Evolutionary conservation across 2,329 filamentous ascomycete genomes (phyloP), one percentile per base, ranked within the genome.

Genomic region (Volutella citrinella): DNA sequence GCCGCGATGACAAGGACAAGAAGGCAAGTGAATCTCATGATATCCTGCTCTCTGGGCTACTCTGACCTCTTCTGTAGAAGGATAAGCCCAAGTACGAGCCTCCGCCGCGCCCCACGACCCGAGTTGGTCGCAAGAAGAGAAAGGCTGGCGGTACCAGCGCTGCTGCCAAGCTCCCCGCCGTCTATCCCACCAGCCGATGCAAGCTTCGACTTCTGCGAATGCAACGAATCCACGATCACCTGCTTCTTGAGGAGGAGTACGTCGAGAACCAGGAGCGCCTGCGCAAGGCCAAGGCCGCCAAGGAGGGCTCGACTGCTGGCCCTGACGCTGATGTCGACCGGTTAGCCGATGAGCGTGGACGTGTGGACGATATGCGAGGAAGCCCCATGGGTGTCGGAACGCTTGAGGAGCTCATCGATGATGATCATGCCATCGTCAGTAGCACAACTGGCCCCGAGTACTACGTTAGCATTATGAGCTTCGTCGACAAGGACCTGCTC

Each of bases 31-130:
- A 28, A 20, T 33, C 17, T 17, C 18, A 9, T 10, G 5, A 10
- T 12, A 12, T 12, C 32, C 16, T 15, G 8, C 17, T 10, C 24
- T 19, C 12, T 19, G 21, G 6, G 13, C 11, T 15, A 11, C 5
- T 27, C 45, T 59, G 43, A 62, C 38, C 33, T 4, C 39, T 27
- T 17, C 22, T 41, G 52, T 57, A 95, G 91, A 97, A 98, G 78
- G 91, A 98, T 46, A 98, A 98, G 83, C 93, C 93, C 61, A 97
- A 95, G 85, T 98, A 98, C 75, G 93, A 98, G 68, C 93, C 93
- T 48, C 93, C 93, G 52, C 93, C 93, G 65, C 84, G 91, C 58
- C 93, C 93, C 45, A 98, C 93, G 44, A 97, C 93, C 49, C 87
- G 93, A 63, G 84, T 98, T 62, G 93, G 93, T 42, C 87, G 91